Evolutionary conservation across 208 protist species (phyloP).

Genomic region (Histomonas meleagridis): DNA sequence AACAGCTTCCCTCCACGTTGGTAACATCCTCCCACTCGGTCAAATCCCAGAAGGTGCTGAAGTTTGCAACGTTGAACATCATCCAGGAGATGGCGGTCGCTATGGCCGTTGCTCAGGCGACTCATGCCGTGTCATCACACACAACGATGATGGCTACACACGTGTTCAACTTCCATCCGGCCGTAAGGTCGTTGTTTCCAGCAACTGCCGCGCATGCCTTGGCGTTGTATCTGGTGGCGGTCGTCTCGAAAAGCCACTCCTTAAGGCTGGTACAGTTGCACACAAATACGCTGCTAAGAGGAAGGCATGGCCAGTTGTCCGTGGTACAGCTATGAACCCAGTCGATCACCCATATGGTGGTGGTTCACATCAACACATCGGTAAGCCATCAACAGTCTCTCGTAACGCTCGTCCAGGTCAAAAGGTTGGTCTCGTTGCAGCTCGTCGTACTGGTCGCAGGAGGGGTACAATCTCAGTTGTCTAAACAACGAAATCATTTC

Average conservation of each 20-base stretch:
- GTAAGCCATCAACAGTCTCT: constrained; percentile 62
- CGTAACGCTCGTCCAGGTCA: constrained; percentile 72
- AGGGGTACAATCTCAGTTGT: constrained; percentile 40
- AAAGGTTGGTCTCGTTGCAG: constrained; percentile 96
- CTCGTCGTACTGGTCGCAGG: constrained; percentile 80
- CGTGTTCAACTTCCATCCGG: constrained; percentile 91
- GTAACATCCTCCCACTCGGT: constrained; percentile 89
- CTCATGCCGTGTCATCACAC: constrained; percentile 53
- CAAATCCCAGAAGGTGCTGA: constrained; percentile 92
- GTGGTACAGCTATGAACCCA: constrained; percentile 94
- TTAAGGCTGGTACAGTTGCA: constrained; percentile 93
- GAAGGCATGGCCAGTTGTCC: constrained; percentile 90
- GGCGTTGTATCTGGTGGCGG: constrained; percentile 94
- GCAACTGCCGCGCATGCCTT: constrained; percentile 78
- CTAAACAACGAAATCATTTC: no score
- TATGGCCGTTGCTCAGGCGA: constrained; percentile 74
- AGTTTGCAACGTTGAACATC: constrained; percentile 73
- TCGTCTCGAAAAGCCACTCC: constrained; percentile 95
- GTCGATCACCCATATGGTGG: constrained; percentile 91
- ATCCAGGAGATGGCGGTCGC: constrained; percentile 79
- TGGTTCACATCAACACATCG: constrained; percentile 99
- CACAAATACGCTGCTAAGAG: constrained; percentile 90
- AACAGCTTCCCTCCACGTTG: constrained; percentile 70
- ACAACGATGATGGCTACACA: constrained; percentile 81
- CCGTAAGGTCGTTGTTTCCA: constrained; percentile 84